These are phyloP conservation scores for Pythium volutum DNA, from an alignment of 352 stramenopile species.

Conservation along the genomic window DNA sequence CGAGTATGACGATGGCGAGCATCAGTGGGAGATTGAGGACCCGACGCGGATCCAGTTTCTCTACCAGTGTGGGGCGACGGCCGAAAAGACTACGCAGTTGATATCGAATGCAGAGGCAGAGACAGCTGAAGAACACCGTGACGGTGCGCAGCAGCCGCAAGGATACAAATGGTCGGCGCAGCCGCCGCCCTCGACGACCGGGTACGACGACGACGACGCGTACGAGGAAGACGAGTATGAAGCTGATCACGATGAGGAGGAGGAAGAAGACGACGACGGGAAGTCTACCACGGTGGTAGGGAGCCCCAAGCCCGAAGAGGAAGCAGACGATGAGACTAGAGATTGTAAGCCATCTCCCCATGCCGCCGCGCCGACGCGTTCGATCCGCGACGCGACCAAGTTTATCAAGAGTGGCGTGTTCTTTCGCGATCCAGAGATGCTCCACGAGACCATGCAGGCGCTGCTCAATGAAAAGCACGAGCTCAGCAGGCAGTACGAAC, in stretches of 20 bases:
- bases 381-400: conserved; percentile 15
- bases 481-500: conserved; percentile 32
- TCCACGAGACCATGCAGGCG: conserved; percentile 37
- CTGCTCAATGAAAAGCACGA: conserved; percentile 40
- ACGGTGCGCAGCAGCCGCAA: not conserved
- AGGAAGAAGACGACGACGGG: not conserved
- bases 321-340: not conserved
- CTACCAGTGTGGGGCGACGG: not conserved
- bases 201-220: conserved; percentile 9
- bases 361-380: not conserved
- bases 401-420: conserved; percentile 37
- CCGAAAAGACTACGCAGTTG: conserved; percentile 2
- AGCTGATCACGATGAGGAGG: conserved; percentile 18
- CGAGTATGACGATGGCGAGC: conserved; percentile 71
- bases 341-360: not conserved
- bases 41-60: conserved; percentile 24
- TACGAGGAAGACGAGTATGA: conserved; percentile 24
- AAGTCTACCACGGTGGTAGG: not conserved
- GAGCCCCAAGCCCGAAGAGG: conserved; percentile 5
- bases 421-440: conserved; percentile 52
- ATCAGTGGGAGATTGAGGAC: conserved; percentile 64
- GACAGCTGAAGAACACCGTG: not conserved
- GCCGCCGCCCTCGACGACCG: conserved; percentile 17
- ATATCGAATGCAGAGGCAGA: conserved; percentile 4
- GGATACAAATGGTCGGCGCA: conserved; percentile 15